These are phyloP conservation scores for Hymenoscyphus fraxineus DNA, from an alignment of 2,329 filamentous ascomycete species.

Conservation along the genomic window DNA sequence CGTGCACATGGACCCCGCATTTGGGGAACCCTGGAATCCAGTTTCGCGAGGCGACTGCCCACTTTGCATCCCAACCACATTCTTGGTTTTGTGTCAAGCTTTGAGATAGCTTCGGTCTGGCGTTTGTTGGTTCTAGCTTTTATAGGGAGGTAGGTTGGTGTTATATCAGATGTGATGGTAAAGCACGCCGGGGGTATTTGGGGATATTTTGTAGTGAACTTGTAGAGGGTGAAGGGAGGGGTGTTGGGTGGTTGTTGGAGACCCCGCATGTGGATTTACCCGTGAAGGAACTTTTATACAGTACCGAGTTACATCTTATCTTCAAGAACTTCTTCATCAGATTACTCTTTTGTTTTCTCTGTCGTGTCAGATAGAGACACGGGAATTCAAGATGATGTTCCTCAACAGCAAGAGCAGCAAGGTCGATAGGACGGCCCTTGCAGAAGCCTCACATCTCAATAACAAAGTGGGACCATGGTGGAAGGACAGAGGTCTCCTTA, in stretches of 20 bases:
- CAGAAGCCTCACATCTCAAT: constrained; percentile 14
- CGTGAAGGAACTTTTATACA: neutral
- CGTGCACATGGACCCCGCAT: constrained; percentile 1
- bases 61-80: neutral
- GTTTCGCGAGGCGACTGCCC: neutral
- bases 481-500: constrained; percentile 18
- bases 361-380: neutral
- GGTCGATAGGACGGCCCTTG: constrained; percentile 7
- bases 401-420: constrained; percentile 8
- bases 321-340: neutral
- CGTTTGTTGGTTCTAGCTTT: too few species aligned
- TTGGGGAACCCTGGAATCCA: neutral
- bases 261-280: neutral
- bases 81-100: neutral
- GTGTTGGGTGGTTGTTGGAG: too few species aligned
- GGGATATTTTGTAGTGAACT: too few species aligned
- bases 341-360: neutral
- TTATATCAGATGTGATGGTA: too few species aligned
- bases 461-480: constrained; percentile 20
- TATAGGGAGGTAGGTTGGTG: too few species aligned
- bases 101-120: too few species aligned
- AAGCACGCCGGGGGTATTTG: too few species aligned
- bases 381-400: constrained; percentile 5
- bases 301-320: neutral
- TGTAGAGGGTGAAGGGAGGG: too few species aligned